Base-by-base conservation (phyloP, 2,329 filamentous ascomycete genomes). In the Paracorniculantispora psalliotae region DNA sequence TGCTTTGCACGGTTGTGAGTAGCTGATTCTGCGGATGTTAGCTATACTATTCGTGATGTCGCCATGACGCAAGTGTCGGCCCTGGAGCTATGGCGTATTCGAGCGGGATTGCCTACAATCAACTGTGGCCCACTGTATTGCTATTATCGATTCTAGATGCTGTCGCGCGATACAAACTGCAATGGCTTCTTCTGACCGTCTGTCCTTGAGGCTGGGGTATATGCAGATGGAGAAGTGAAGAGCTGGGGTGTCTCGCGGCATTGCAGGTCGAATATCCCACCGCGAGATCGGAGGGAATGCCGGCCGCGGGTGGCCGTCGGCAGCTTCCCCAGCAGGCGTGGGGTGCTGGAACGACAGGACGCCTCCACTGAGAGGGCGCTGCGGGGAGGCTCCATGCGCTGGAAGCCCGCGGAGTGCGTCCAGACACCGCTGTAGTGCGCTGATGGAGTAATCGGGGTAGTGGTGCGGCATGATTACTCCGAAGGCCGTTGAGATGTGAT, bases 211-310 rank as follows among this genome's bases (percentile, higher is more conserved):
- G 37, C 4, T 21, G 10, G 21, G 19, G 41, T 17, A 12, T 48
- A 50, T 60, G 41, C 35, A 37, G 58, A 50, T 56, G 37, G 4
- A 51, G 28, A 51, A 44, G 10, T 23, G 33, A 23, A 39, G n/a
- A 30, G 46, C 19, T 44, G 25, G n/a, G 21, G 43, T 7, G 23
- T 37, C 3, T 9, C 9, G 23, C 21, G 35, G 47, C 6, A 59
- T 21, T 25, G 19, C 28, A 25, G 49, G 9, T 35, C n/a, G 13
- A 54, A 44, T 23, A 41, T 49, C 23, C 39, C 43, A 44, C 26
- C 50, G 44, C 58, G 50, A 50, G 46, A 60, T 60, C 58, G 58
- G 58, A 60, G 58, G 51, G 44, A 59, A 52, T 44, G 46, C 58
- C 58, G 52, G 52, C 51, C 51, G 57, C 39, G 49, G 57, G 50